phyloP scores from a whole-genome alignment of 345 rosid genomes.

The Ceriops tagal region DNA sequence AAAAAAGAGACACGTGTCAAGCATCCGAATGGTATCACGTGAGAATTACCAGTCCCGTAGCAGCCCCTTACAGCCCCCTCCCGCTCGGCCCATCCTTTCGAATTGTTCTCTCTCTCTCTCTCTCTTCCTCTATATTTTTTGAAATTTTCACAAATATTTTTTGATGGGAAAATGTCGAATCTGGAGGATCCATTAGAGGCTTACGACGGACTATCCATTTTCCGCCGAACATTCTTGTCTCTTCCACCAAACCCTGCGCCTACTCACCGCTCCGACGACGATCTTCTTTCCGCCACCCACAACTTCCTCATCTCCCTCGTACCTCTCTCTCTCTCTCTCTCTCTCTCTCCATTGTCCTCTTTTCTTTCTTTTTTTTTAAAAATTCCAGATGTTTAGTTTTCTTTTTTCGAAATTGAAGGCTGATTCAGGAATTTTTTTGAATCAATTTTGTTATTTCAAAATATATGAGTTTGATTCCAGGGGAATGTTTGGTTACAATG shows the following conservation, averaged over 20 bases:
- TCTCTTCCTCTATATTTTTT: not conserved
- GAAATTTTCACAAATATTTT: too few relatives aligned
- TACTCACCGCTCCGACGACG: slow-evolving; percentile 38
- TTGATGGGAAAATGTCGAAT: slow-evolving; percentile 3
- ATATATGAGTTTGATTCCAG: too few relatives aligned
- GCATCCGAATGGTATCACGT: not conserved
- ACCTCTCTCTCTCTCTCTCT: not conserved
- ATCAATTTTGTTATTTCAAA: too few relatives aligned
- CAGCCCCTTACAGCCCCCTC: not conserved
- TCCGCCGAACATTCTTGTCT: slow-evolving; percentile 52
- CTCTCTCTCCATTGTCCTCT: not conserved
- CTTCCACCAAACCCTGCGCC: slow-evolving; percentile 29
- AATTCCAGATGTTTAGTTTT: not conserved
- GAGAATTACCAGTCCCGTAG: too few relatives aligned
- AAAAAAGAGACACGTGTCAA: not conserved
- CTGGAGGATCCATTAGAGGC: slow-evolving; percentile 49
- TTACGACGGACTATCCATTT: slow-evolving; percentile 57
- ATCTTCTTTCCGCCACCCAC: slow-evolving; percentile 30
- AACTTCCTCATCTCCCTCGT: slow-evolving; percentile 63
- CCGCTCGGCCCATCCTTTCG: slow-evolving; percentile 30
- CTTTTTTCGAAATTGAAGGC: too few relatives aligned
- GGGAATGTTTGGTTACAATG: too few relatives aligned
- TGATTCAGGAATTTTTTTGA: too few relatives aligned
- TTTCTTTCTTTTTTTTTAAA: not conserved
- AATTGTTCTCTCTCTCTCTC: slow-evolving; percentile 4